Evolutionary conservation across 176 grass and related monocot species (phyloP), one percentile per base, ranked within the genome.

Genomic region (Zoysia japonica): DNA sequence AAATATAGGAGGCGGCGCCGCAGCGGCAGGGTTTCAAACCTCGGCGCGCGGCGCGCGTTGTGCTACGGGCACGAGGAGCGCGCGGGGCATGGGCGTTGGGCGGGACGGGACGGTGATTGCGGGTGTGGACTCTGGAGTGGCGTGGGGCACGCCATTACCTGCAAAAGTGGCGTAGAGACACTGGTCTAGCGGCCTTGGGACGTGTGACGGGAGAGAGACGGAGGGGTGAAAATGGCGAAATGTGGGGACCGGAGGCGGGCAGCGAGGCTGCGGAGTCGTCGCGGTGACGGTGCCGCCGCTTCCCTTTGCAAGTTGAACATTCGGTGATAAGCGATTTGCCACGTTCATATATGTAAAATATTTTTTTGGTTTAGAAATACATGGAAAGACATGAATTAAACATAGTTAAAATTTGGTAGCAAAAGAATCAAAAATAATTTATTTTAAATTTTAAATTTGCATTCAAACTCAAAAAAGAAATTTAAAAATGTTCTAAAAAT

Each of bases 1-100:
- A 84, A 76, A 88, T 88, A 88, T 70, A 64, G 6, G 54, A 79
- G 55, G 55, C 3, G 53, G 7, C 3, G 37, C 3, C 7, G 68
- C n/a, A 39, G 75, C 37, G 72, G 16, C 7, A 38, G 63, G 52
- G 81, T 80, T 84, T 88, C 65, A 76, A 88, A 80, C 81, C 70
- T 81, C 9, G 19, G 68, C 50, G 85, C 66, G 85, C 78, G 43
- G 45, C 10, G 70, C 14, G 43, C 43, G 47, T 49, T 7, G 47
- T 49, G 47, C 47, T 9, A 9, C 3, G 12, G 59, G n/a, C n/a
- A n/a, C n/a, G n/a, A n/a, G n/a, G n/a, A n/a, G n/a, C 20, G 59
- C 59, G 59, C 76, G 43, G 47, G 64, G 46, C 35, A 61, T 74
- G 70, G 47, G 70, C 37, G 40, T 6, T 4, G 16, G 70, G 8